Base-by-base conservation (phyloP, 208 protist genomes). In the Phytomonas francai region DNA sequence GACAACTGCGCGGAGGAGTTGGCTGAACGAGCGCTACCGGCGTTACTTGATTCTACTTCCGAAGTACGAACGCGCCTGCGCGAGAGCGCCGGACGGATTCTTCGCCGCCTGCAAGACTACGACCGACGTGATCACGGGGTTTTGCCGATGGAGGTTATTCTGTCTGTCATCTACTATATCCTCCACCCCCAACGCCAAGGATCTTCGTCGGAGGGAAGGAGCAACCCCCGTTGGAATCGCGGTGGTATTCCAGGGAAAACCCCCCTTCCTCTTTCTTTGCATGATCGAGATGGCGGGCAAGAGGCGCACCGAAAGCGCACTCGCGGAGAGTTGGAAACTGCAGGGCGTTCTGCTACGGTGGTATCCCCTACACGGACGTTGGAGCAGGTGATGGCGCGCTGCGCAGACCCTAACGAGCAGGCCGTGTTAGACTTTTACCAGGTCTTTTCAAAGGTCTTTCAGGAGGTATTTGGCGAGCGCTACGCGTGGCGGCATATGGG, bases 401-500 rank as follows among this genome's bases (percentile, higher is more conserved):
- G 85, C 63, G 68, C 71, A 16, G 58, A 39, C 22, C 78, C 67
- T 11, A 71, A 66, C 57, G 84, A 92, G 70, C 79, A 82, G 56
- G 56, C 30, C 33, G 77, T 75, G 28, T 63, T 92, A 71, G 59
- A 73, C 30, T 68, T 94, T 30, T 88, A 88, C 59, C 59, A 80
- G 31, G 68, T 68, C 16, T 54, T 92, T n/a, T 74, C 87, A 54
- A 63, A 73, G 57, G 77, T 65, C 16, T 94, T 94, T 64, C 74
- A 78, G 29, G 81, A 89, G 45, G 78, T 77, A 7, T 94, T 92
- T 74, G 89, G 89, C 3, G 84, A 86, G 73, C 85, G 85, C 57
- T 83, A 88, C 67, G 84, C 86, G 49, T 87, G 75, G 77, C 69
- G 63, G 7, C 89, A 89, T 69, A 66, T 94, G 36, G 89, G 89